Percentiles rank a stretch among this genome's conserved stretches.
Evolutionary conservation across 192 early-diverging fungal species (phyloP).

Genomic region (Backusella morwellensis): DNA sequence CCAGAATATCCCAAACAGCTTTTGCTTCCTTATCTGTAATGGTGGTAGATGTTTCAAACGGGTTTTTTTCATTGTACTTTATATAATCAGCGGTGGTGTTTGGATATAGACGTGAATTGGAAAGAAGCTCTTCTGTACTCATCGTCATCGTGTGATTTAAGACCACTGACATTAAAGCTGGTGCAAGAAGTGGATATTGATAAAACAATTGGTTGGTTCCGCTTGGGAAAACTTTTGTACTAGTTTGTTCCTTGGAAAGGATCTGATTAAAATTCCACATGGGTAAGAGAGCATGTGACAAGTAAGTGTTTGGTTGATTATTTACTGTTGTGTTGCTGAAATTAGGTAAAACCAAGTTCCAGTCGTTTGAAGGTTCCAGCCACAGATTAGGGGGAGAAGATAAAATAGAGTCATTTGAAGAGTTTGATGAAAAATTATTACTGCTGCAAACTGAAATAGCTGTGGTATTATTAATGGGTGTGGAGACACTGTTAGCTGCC

Average conservation of each 20-base stretch:
- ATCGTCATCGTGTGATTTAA: conserved; percentile 18
- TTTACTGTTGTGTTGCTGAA: not conserved
- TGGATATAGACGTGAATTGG: not conserved
- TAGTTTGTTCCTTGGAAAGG: not conserved
- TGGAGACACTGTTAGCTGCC: not conserved
- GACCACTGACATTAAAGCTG: conserved; percentile 27
- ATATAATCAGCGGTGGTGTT: not conserved
- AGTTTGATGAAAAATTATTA: conserved; percentile 1
- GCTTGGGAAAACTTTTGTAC: not conserved
- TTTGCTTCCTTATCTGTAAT: conserved; percentile 10
- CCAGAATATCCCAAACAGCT: conserved; percentile 5
- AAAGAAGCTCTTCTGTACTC: not conserved
- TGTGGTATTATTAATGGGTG: not conserved
- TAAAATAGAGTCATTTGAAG: not conserved
- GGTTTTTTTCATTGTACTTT: not conserved
- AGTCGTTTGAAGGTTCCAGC: not conserved
- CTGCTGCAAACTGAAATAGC: not conserved
- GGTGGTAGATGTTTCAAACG: not conserved
- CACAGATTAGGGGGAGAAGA: not conserved
- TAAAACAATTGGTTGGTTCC: not conserved
- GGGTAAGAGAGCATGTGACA: conserved; percentile 19
- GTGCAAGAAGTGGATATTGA: conserved; percentile 24
- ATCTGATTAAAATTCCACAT: conserved; percentile 19
- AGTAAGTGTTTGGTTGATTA: not conserved
- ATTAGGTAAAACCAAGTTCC: not conserved